Evolutionary conservation across 139 green algal genomes (phyloP).

Genomic region (Choricystis sp.): DNA sequence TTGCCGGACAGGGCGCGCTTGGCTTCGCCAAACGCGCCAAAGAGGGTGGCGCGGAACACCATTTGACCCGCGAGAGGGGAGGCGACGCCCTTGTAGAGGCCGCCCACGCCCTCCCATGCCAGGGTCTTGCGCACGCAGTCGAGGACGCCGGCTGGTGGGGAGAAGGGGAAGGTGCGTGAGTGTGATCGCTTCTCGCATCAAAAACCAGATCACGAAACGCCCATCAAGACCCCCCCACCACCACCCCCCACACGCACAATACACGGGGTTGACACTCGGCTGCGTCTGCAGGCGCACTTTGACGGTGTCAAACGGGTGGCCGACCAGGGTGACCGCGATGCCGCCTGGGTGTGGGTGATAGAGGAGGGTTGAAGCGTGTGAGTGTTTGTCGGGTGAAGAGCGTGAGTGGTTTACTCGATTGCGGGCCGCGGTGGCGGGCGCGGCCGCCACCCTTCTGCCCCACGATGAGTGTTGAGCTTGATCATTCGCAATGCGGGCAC

Average conservation of each 20-base stretch:
- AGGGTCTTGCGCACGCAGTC: constrained; percentile 83
- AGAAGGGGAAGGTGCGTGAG: background rate
- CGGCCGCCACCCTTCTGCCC: too few relatives aligned
- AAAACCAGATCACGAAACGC: background rate
- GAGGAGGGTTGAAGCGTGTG: background rate
- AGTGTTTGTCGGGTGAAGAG: background rate
- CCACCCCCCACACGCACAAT: constrained; percentile 62
- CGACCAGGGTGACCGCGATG: constrained; percentile 71
- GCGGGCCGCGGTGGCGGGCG: too few relatives aligned
- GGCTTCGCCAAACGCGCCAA: constrained; percentile 60
- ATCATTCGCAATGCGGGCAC: background rate
- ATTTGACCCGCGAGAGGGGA: constrained; percentile 86
- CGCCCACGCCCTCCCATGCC: constrained; percentile 67
- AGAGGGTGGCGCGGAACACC: constrained; percentile 78
- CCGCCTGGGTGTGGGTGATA: constrained; percentile 36
- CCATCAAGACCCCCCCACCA: too few relatives aligned
- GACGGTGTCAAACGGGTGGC: constrained; percentile 80
- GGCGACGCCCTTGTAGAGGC: constrained; percentile 86
- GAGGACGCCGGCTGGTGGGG: constrained; percentile 51
- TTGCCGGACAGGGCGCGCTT: constrained; percentile 65
- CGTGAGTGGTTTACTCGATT: too few relatives aligned
- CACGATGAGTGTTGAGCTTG: background rate
- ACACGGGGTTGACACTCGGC: constrained; percentile 66
- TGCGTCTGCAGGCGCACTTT: constrained; percentile 90
- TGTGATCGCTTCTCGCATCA: background rate